Conservation (phyloP, 2,329 filamentous ascomycete genomes). For the Didymella lethalis region DNA sequence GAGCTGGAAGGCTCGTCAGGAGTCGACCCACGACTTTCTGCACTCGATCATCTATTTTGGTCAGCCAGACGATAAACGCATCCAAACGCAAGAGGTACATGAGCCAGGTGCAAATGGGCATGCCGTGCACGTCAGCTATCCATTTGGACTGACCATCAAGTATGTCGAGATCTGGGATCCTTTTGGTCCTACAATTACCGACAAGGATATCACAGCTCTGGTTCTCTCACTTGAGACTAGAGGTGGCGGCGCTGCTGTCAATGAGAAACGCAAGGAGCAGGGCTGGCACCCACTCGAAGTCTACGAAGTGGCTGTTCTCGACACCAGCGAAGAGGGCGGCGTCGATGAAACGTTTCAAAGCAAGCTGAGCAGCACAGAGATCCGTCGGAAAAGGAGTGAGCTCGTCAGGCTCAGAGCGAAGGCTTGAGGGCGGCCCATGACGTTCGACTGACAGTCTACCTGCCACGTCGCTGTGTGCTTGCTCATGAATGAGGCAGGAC, state of each 20-base stretch:
- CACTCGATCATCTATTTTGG: conserved; percentile 66
- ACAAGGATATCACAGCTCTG: conserved; percentile 78
- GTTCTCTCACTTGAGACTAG: conserved; percentile 90
- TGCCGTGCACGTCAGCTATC: conserved; percentile 65
- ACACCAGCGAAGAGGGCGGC: conserved; percentile 65
- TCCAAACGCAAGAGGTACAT: conserved; percentile 55
- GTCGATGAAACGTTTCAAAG: conserved; percentile 70
- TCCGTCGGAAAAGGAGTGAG: conserved; percentile 60
- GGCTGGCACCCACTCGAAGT: conserved; percentile 80
- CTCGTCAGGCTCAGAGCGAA: conserved; percentile 33
- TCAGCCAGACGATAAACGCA: conserved; percentile 56
- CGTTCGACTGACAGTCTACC: conserved; percentile 2
- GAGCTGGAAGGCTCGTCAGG: conserved; percentile 77
- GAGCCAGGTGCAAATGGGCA: conserved; percentile 59
- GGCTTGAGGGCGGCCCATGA: conserved; percentile 25
- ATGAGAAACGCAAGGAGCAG: conserved; percentile 77
- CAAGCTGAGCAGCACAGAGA: conserved; percentile 93
- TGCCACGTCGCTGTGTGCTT: conserved; percentile 20
- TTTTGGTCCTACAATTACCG: conserved; percentile 88
- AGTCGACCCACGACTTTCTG: conserved; percentile 75
- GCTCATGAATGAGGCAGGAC: conserved; percentile 5
- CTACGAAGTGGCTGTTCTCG: conserved; percentile 89
- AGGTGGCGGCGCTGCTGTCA: conserved; percentile 82
- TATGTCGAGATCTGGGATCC: conserved; percentile 87
- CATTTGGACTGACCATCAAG: conserved; percentile 71